Conservation (phyloP, 495 filamentous ascomycete species). For the Hypoxylon crocopeplum region DNA sequence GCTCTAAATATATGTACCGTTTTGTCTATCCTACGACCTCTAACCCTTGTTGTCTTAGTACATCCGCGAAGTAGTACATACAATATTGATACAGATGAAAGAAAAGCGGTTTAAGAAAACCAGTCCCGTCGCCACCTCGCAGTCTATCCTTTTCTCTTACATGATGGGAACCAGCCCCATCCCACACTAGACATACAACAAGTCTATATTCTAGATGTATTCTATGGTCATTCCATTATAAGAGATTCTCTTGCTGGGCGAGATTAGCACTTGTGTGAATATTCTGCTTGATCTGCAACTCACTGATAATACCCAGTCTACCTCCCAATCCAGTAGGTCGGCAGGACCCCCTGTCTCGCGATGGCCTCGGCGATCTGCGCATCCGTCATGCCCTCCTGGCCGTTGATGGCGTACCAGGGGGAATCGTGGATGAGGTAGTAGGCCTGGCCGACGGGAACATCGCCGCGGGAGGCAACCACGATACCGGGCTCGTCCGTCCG, state of each 20-base stretch:
- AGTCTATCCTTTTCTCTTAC: neutral
- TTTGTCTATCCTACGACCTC: slow-evolving; percentile 4
- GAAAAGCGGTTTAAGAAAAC: neutral
- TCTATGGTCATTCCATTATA: too few species aligned
- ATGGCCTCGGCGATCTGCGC: slow-evolving; percentile 40
- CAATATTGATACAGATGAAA: slow-evolving; percentile 8
- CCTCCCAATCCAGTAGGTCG: slow-evolving; percentile 40
- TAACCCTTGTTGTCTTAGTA: neutral
- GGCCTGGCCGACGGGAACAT: slow-evolving; percentile 28
- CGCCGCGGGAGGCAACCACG: slow-evolving; percentile 21
- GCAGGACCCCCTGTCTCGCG: slow-evolving; percentile 29
- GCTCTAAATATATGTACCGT: neutral
- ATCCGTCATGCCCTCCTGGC: slow-evolving; percentile 40
- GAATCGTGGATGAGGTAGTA: slow-evolving; percentile 38
- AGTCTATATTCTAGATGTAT: too few species aligned
- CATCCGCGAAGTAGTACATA: slow-evolving; percentile 4
- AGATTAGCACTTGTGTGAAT: neutral
- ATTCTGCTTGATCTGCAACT: neutral
- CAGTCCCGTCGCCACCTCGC: neutral
- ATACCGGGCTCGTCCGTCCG: slow-evolving; percentile 27
- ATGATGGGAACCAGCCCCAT: slow-evolving; percentile 25
- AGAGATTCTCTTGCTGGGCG: too few species aligned
- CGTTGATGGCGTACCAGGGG: slow-evolving; percentile 40
- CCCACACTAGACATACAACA: neutral
- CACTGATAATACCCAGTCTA: slow-evolving; percentile 1